Evolutionary conservation across 495 filamentous ascomycete genomes (phyloP), one percentile per base, ranked within the genome.

Genomic region (Hyaloscypha hepaticicola): DNA sequence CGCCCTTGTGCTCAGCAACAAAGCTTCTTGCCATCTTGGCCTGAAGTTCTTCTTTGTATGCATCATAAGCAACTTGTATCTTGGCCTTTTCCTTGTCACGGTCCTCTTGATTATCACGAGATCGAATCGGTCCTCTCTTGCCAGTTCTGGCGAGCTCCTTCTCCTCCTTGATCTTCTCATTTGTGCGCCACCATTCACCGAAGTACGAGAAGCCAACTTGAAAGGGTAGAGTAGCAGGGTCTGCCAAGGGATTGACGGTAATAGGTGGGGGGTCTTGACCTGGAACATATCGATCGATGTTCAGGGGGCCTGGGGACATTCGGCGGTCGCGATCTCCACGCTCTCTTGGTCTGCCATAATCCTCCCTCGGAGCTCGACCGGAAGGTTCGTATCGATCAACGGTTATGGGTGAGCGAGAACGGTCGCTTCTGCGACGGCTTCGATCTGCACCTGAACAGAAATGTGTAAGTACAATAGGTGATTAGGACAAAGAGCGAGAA

Each of bases 201-300:
- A 96, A 99, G 76, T 88, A 98, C 26, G 90, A 96, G 77, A 98
- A 98, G 0, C 95, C 94, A 55, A 97, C 95, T 74, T 97, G 93
- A 67, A 89, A 96, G 16, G 96, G 90, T 11, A 98, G 81, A 56
- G 84, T 89, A 59, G 93, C 79, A 7, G 95, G 95, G 68, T 98
- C 91, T 19, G 87, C 81, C 34, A 97, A 74, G 3, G 89, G 91
- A 69, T 96, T 96, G 3, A 78, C 77, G 8, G 83, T 77, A n/a
- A 88, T 75, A 16, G 88, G 83, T 21, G 76, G 69, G 38, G 81
- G 81, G 58, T 89, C 89, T 70, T 95, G 90, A 8, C 94, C 92
- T 2, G 95, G 95, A 26, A 98, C 90, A 75, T 99, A 99, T 55
- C 96, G 89, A 76, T 99, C 95, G 66, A 98, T 98, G 48, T 92